Percentiles rank a stretch among this genome's conserved stretches.
Evolutionary conservation across 2,329 filamentous ascomycete genomes (phyloP).

Genomic region (Leptosphaerulina australis): DNA sequence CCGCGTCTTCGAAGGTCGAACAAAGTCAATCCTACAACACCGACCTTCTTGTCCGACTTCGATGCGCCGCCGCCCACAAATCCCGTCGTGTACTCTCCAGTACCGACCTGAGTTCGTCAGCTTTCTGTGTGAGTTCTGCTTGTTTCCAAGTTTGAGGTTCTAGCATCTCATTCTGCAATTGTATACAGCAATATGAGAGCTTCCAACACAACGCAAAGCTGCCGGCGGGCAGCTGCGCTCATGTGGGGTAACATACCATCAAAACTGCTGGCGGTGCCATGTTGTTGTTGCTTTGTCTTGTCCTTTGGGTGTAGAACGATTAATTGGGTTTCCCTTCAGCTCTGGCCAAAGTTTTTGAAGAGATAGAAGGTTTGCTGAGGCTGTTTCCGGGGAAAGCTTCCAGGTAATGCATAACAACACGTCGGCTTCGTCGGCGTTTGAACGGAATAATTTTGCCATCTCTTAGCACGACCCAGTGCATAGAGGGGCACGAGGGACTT

Average conservation of each 20-base stretch:
- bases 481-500: slow-evolving; percentile 36
- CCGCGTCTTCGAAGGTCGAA: slow-evolving; percentile 88
- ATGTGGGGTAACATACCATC: slow-evolving; percentile 48
- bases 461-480: slow-evolving; percentile 14
- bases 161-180: neutral
- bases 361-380: slow-evolving; percentile 7
- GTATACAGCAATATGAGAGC: neutral
- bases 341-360: slow-evolving; percentile 2
- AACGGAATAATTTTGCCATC: slow-evolving; percentile 38
- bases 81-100: slow-evolving; percentile 95
- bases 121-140: neutral
- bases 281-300: slow-evolving; percentile 18
- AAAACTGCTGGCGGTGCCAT: slow-evolving; percentile 59
- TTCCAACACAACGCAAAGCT: neutral
- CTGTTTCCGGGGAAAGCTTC: slow-evolving; percentile 11
- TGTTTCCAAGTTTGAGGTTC: neutral
- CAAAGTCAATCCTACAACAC: slow-evolving; percentile 86
- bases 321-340: slow-evolving; percentile 14
- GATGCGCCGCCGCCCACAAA: slow-evolving; percentile 86
- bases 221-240: slow-evolving; percentile 14
- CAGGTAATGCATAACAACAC: slow-evolving; percentile 14
- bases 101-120: slow-evolving; percentile 67
- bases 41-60: slow-evolving; percentile 92
- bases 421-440: slow-evolving; percentile 35
- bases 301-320: neutral